Percentiles rank a stretch among this genome's conserved stretches.
These are phyloP conservation scores for Parastagonospora nodorum DNA, from an alignment of 2,329 filamentous ascomycete genomes.

Conservation along the genomic window DNA sequence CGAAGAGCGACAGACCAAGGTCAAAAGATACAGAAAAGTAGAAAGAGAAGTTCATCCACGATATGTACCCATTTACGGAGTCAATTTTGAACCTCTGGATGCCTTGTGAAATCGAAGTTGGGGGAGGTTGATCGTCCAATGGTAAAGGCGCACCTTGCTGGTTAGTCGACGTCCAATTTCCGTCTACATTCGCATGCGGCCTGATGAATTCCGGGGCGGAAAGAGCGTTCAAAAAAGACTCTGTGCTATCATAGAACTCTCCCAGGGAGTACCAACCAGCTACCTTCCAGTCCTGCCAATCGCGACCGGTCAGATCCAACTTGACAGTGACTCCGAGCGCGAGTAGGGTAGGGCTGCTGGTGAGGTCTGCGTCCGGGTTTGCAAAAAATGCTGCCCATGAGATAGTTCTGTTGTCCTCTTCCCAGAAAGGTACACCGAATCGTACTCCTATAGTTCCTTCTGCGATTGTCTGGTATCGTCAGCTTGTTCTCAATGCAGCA, in stretches of 20 bases:
- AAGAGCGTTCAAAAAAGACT: conserved; percentile 55
- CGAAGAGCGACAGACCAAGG: conserved; percentile 56
- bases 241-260: conserved; percentile 57
- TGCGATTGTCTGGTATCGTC: conserved; percentile 12
- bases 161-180: conserved; percentile 54
- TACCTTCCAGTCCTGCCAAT: conserved; percentile 57
- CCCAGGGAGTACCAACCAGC: conserved; percentile 61
- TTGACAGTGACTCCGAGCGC: conserved; percentile 53
- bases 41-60: conserved; percentile 60
- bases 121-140: conserved; percentile 60
- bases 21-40: conserved; percentile 58
- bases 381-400: conserved; percentile 57
- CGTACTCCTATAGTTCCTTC: conserved; percentile 19
- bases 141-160: conserved; percentile 46
- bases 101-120: conserved; percentile 54
- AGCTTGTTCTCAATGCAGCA: neutral
- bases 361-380: conserved; percentile 46
- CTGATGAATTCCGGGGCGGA: conserved; percentile 53
- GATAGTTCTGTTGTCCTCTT: conserved; percentile 48
- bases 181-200: conserved; percentile 55
- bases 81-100: conserved; percentile 53
- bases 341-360: conserved; percentile 49
- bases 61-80: conserved; percentile 50
- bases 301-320: conserved; percentile 56
- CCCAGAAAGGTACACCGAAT: conserved; percentile 34